Base-by-base conservation (phyloP, 257 asterid species). In the Sherardia arvensis region DNA sequence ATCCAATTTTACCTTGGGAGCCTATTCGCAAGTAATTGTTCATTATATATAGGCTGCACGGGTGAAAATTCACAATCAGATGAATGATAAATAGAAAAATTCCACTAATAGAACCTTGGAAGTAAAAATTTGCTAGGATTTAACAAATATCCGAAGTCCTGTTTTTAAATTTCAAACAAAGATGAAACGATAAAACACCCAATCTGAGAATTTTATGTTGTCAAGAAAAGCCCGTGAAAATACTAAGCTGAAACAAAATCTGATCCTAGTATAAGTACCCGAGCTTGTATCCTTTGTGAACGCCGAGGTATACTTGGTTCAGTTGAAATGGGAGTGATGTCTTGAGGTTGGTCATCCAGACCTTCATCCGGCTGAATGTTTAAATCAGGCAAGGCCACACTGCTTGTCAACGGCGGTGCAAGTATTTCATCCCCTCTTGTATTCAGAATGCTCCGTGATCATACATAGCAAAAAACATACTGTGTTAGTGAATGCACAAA, bases 1-100 rank as follows among this genome's bases (percentile, higher is more conserved):
- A 32, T 59, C 6, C 23, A 54, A 23, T 34, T n/a, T 49, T 61
- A 61, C 73, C 73, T 60, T 25, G 73, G 55, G 3, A 49, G 18
- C 56, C 34, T 62, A 7, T 20, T 18, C 27, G 45, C 14, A 25
- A 27, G 54, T 62, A n/a, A 23, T 3, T 12, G 27, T 28, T 63
- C 67, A 28, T 63, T 18, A 54, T 49, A 60, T 55, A n/a, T 15
- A 26, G 64, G 45, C 73, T 69, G 40, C 63, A 51, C 25, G 27
- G 34, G 56, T 8, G 61, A 60, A 21, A 21, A 33, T 1, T 61
- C 12, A 53, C 1, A 21, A 25, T 64, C 15, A 61, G 56, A 1
- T 36, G 18, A 34, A 6, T 28, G 26, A 25, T 11, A 60, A 61
- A 23, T 58, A 7, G 18, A 30, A 33, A 64, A 48, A 28, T 64